A percentile compares a stretch with the other conserved stretches of the same genome.
Evolutionary conservation across 2,329 filamentous ascomycete species (phyloP).

Genomic region (Pseudocercospora musae): DNA sequence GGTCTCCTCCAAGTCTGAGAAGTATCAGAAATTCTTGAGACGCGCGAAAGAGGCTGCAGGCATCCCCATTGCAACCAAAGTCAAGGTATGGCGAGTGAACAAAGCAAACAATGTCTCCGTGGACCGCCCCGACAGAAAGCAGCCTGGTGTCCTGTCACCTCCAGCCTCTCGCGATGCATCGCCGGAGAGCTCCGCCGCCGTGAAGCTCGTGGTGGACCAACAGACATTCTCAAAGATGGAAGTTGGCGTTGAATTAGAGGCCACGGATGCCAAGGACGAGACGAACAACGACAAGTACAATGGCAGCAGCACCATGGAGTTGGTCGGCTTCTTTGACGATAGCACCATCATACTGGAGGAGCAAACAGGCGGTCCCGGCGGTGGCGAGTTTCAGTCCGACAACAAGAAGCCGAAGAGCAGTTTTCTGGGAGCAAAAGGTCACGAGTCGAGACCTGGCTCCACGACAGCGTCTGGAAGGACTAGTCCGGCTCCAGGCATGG

Average conservation of each 20-base stretch:
- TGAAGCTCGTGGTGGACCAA: constrained; percentile 59
- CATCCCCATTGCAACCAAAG: constrained; percentile 68
- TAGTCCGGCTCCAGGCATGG: constrained; percentile 61
- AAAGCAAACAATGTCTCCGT: constrained; percentile 39
- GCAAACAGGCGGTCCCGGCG: constrained; percentile 54
- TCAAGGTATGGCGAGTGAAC: constrained; percentile 70
- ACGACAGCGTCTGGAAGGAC: constrained; percentile 57
- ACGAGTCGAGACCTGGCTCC: constrained; percentile 37
- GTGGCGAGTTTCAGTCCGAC: constrained; percentile 57
- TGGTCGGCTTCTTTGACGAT: constrained; percentile 66
- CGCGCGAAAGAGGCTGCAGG: constrained; percentile 66
- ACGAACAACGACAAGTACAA: constrained; percentile 76
- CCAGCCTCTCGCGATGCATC: constrained; percentile 42
- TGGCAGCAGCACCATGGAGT: constrained; percentile 63
- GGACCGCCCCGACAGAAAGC: constrained; percentile 22
- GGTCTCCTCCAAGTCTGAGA: constrained; percentile 63
- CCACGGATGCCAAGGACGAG: constrained; percentile 63
- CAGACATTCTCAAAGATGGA: constrained; percentile 61
- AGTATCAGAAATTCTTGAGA: constrained; percentile 71
- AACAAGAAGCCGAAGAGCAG: constrained; percentile 38
- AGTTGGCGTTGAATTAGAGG: constrained; percentile 61
- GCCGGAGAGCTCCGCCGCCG: constrained; percentile 43
- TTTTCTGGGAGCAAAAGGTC: constrained; percentile 45
- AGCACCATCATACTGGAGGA: constrained; percentile 81
- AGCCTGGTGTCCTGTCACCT: constrained; percentile 43